Evolutionary conservation across 441 rosid species (phyloP).

Genomic region (Arabidopsis lyrata): DNA sequence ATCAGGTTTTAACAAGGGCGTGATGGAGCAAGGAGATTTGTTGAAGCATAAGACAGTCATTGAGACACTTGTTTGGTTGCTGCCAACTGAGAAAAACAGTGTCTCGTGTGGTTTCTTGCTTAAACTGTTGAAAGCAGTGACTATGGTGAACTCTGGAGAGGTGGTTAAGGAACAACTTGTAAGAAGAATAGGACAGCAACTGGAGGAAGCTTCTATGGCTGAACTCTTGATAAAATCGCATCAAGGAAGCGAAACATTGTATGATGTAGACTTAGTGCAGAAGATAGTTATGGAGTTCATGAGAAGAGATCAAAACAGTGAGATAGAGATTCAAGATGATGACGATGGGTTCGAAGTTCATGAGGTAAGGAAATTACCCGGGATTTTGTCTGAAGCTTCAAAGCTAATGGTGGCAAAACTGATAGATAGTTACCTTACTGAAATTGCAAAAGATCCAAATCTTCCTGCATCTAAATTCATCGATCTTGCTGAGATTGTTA

Average conservation of each 20-base stretch:
- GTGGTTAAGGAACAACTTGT: slow-evolving; percentile 56
- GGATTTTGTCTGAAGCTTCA: slow-evolving; percentile 78
- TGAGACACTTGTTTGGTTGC: slow-evolving; percentile 63
- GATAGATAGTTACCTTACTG: slow-evolving; percentile 78
- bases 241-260: slow-evolving; percentile 59
- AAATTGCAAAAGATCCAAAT: slow-evolving; percentile 80
- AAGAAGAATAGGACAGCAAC: slow-evolving; percentile 69
- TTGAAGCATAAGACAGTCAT: slow-evolving; percentile 58
- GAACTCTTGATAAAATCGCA: slow-evolving; percentile 66
- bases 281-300: slow-evolving; percentile 67
- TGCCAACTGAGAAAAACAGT: slow-evolving; percentile 73
- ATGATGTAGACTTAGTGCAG: slow-evolving; percentile 66
- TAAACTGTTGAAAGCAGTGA: slow-evolving; percentile 76
- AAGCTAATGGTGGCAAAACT: slow-evolving; percentile 83
- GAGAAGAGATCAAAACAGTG: slow-evolving; percentile 57
- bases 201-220: slow-evolving; percentile 73
- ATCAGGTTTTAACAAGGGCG: slow-evolving; percentile 60
- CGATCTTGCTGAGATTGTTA: slow-evolving; percentile 74
- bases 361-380: slow-evolving; percentile 49
- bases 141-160: slow-evolving; percentile 58
- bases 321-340: slow-evolving; percentile 49
- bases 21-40: slow-evolving; percentile 54
- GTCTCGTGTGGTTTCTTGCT: slow-evolving; percentile 79
- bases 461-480: slow-evolving; percentile 64
- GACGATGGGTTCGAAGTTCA: slow-evolving; percentile 45